Conservation (phyloP, 345 rosid genomes). For the Garcia nutans region DNA sequence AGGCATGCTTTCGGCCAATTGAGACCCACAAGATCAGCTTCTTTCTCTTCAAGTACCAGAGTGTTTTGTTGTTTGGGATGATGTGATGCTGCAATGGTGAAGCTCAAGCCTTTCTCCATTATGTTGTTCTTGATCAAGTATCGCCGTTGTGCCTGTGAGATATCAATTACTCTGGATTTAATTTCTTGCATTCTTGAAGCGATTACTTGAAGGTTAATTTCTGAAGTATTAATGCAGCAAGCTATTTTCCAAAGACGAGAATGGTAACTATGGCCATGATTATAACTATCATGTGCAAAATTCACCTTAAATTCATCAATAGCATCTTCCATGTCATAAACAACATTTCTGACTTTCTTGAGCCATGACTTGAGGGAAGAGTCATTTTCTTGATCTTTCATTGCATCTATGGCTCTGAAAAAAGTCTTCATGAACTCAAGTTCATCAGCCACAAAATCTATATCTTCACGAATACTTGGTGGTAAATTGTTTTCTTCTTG, state of each 20-base stretch:
- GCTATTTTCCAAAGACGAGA: not conserved
- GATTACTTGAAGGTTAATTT: slow-evolving; percentile 1
- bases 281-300: not conserved
- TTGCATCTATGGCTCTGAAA: too few species aligned
- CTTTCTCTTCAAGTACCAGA: not conserved
- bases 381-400: too few species aligned
- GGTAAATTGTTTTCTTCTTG: too few species aligned
- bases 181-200: slow-evolving; percentile 7
- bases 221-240: not conserved
- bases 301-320: slow-evolving; percentile 16
- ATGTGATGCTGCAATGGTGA: not conserved
- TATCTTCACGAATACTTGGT: too few species aligned
- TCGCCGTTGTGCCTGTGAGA: slow-evolving; percentile 7
- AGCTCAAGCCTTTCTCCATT: slow-evolving; percentile 2
- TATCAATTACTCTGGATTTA: slow-evolving; percentile 10
- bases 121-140: not conserved
- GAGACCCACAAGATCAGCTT: slow-evolving; percentile 29
- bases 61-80: slow-evolving; percentile 5
- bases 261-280: not conserved
- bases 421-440: too few species aligned
- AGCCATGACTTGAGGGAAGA: too few species aligned
- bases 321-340: slow-evolving; percentile 30
- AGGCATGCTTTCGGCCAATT: slow-evolving; percentile 21
- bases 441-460: too few species aligned
- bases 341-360: slow-evolving; percentile 18